Conservation (phyloP, 176 grass and related monocot species). For the Luzula sylvatica region DNA sequence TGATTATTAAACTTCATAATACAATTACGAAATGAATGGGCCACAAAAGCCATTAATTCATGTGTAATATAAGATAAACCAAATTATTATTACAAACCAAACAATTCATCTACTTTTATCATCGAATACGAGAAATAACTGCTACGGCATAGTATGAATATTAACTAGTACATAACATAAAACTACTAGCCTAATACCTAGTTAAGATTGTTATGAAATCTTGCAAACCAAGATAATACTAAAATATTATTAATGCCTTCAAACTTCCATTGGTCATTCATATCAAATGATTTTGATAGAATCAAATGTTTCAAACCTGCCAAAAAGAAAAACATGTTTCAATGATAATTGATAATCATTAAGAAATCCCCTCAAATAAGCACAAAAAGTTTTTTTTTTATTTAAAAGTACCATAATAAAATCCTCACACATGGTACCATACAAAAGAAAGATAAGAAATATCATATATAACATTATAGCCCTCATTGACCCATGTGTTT, state of each 20-base stretch:
- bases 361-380: too few relatives aligned
- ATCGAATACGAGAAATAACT: slow-evolving; percentile 7
- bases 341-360: too few relatives aligned
- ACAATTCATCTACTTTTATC: slow-evolving; percentile 1
- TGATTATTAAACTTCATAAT: too few relatives aligned
- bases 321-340: neutral
- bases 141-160: slow-evolving; percentile 4
- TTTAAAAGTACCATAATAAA: neutral
- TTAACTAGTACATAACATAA: slow-evolving; percentile 13
- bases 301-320: neutral
- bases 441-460: neutral
- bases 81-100: slow-evolving; percentile 1
- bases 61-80: neutral
- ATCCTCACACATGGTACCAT: neutral
- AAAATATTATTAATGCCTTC: neutral
- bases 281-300: too few relatives aligned
- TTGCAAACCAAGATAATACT: neutral
- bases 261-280: too few relatives aligned
- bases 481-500: too few relatives aligned
- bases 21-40: too few relatives aligned
- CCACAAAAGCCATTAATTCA: neutral
- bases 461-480: neutral
- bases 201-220: slow-evolving; percentile 18
- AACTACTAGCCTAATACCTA: slow-evolving; percentile 20
- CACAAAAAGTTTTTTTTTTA: too few relatives aligned